A percentile compares a stretch with the other conserved stretches of the same genome.
These are phyloP conservation scores for Aspergillus udagawae DNA, from an alignment of 2,329 filamentous ascomycete genomes.

Conservation along the genomic window DNA sequence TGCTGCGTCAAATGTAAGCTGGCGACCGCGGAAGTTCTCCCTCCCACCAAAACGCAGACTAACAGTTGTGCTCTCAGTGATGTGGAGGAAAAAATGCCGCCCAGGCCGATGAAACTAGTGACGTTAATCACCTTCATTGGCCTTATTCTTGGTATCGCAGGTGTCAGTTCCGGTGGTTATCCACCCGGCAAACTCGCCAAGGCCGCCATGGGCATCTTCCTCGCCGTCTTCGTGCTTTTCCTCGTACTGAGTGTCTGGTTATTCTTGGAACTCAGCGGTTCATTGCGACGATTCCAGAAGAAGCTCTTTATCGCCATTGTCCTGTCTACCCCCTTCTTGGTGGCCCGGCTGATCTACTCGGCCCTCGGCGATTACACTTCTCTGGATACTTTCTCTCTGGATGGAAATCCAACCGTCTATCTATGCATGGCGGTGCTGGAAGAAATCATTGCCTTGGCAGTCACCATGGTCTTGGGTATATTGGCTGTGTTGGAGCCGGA, in stretches of 20 bases:
- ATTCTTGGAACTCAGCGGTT: constrained; percentile 5
- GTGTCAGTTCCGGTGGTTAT: constrained; percentile 12
- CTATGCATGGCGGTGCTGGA: constrained; percentile 29
- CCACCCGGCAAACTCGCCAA: constrained; percentile 13
- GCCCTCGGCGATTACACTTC: no score
- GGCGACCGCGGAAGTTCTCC: no score
- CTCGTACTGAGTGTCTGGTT: constrained; percentile 11
- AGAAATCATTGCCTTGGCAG: constrained; percentile 24
- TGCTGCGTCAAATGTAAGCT: no score
- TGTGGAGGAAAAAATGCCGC: no score
- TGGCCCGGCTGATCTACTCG: no score
- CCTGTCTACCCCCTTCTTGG: no score
- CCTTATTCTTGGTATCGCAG: constrained; percentile 23
- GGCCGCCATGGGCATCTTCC: constrained; percentile 22
- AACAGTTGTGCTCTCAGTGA: no score
- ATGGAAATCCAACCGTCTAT: constrained; percentile 23
- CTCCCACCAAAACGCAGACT: no score
- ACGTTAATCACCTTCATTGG: constrained; percentile 15
- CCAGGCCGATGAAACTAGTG: constrained; percentile 4
- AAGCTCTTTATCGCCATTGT: constrained; percentile 18
- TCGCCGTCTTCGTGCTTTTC: constrained; percentile 19
- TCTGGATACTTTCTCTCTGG: not conserved
- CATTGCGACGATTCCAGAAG: constrained; percentile 17
- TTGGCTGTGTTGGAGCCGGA: no score
- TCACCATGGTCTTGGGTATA: constrained; percentile 11